phyloP scores from a whole-genome alignment of 2,329 filamentous ascomycete genomes.

The Fusarium drepaniforme region DNA sequence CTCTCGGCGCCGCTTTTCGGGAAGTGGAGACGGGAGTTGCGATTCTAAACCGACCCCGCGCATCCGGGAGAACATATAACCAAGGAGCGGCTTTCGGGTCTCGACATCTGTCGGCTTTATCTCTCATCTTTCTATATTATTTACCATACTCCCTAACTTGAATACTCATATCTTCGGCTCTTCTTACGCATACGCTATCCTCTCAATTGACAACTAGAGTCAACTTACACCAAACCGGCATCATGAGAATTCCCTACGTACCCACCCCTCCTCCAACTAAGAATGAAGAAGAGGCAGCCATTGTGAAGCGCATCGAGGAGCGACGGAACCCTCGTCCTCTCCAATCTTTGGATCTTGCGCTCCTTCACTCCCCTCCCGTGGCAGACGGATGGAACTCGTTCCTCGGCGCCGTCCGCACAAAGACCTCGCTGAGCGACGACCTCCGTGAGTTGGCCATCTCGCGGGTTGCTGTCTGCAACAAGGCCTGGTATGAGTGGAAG shows the following conservation, averaged over 20 bases:
- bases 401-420: conserved; percentile 72
- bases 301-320: conserved; percentile 73
- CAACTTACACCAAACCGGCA: conserved; percentile 29
- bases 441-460: conserved; percentile 85
- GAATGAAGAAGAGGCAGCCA: conserved; percentile 62
- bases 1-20: conserved; percentile 41
- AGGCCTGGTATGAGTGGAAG: conserved; percentile 88
- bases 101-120: background rate
- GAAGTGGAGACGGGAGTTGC: conserved; percentile 46
- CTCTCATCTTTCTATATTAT: background rate
- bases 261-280: conserved; percentile 62
- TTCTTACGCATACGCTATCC: background rate
- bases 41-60: conserved; percentile 41
- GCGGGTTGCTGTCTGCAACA: conserved; percentile 83
- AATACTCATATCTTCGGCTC: background rate
- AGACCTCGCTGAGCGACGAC: conserved; percentile 62
- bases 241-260: conserved; percentile 77
- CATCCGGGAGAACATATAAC: conserved; percentile 45
- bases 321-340: conserved; percentile 78
- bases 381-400: conserved; percentile 83
- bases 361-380: conserved; percentile 79
- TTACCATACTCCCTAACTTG: background rate
- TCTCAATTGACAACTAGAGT: background rate
- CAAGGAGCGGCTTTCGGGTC: conserved; percentile 28
- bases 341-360: conserved; percentile 79